A percentile compares a stretch with the other conserved stretches of the same genome.
Evolutionary conservation across 1,139 yeast species (phyloP).

Genomic region (Candida pseudoviswanathii): DNA sequence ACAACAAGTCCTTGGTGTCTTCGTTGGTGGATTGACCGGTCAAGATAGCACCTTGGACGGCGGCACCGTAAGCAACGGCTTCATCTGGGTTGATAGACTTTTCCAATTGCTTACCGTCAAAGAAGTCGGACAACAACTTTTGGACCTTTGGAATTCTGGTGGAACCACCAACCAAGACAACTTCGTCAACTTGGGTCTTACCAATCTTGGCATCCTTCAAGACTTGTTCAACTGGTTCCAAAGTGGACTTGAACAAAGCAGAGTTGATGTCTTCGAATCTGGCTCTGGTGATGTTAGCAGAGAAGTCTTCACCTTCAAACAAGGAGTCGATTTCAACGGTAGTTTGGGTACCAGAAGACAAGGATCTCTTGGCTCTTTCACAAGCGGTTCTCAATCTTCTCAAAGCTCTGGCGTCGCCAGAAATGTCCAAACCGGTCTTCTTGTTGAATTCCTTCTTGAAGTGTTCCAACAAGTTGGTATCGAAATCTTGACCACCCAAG

Average conservation of each 20-base stretch:
- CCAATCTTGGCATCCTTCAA: slow-evolving; percentile 92
- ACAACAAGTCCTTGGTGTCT: slow-evolving; percentile 95
- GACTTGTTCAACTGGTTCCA: slow-evolving; percentile 98
- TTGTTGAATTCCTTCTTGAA: slow-evolving; percentile 63
- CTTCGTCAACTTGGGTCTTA: slow-evolving; percentile 90
- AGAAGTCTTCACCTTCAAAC: slow-evolving; percentile 84
- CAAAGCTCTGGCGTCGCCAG: slow-evolving; percentile 40
- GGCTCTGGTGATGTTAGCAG: slow-evolving; percentile 97
- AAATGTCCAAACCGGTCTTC: slow-evolving; percentile 40
- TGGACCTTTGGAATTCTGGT: slow-evolving; percentile 99
- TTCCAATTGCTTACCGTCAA: slow-evolving; percentile 96
- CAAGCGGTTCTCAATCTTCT: slow-evolving; percentile 48
- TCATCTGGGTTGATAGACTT: slow-evolving; percentile 98
- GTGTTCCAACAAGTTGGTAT: slow-evolving; percentile 92
- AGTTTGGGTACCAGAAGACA: slow-evolving; percentile 44
- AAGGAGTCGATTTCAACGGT: slow-evolving; percentile 45
- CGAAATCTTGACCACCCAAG: slow-evolving; percentile 99
- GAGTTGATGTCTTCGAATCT: slow-evolving; percentile 98
- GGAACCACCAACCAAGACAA: slow-evolving; percentile 99
- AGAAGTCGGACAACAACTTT: slow-evolving; percentile 95
- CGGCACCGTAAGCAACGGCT: slow-evolving; percentile 99
- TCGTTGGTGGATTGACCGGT: slow-evolving; percentile 97
- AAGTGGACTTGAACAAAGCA: slow-evolving; percentile 92
- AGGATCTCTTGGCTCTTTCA: slow-evolving; percentile 47
- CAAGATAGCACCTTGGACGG: slow-evolving; percentile 98